Evolutionary conservation across 2,329 filamentous ascomycete genomes (phyloP), one percentile per base, ranked within the genome.

Genomic region (Paramyrothecium roridum): DNA sequence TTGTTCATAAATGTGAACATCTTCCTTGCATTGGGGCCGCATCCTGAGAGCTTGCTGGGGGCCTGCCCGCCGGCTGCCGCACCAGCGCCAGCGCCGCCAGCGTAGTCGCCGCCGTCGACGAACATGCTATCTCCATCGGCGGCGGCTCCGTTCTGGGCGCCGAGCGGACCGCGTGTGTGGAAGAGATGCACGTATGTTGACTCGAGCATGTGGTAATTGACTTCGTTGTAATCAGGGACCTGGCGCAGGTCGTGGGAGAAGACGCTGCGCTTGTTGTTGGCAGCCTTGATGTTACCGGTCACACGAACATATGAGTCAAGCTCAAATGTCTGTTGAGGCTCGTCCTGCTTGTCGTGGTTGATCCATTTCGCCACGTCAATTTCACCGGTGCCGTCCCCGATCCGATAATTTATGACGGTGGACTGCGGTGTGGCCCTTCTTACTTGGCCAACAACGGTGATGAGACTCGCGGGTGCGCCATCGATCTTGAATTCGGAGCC

Each of bases 371-470:
- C 96, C 62, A 91, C 93, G 73, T 99, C 96, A 65, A 97, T 88
- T 58, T 87, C 81, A 57, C 91, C 93, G 1, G 96, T 99, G 70
- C 95, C 95, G 73, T 99, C 95, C 75, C 99, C 95, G 65, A 99
- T 79, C 67, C 88, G 90, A 81, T 96, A 96, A 48, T 91, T 96
- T 63, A 92, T 86, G 76, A 96, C 96, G 62, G 93, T 97, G 45
- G 88, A 84, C 76, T 96, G 91, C n/a, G 84, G 82, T 68, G 85
- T 89, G 73, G 97, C 86, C 74, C 87, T 87, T 70, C 92, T 91
- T 65, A 99, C 87, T 79, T 97, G 93, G 52, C 91, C 95, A 57
- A 99, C 85, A 63, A 98, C 88, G 30, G 90, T 93, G 64, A 77
- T 70, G 76, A 93, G 82, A 46, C 86, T 87, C 58, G 93, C 79